A percentile compares a stretch with the other conserved stretches of the same genome.
Conservation (phyloP, 495 filamentous ascomycete species). For the Hypoxylon subgilvum region DNA sequence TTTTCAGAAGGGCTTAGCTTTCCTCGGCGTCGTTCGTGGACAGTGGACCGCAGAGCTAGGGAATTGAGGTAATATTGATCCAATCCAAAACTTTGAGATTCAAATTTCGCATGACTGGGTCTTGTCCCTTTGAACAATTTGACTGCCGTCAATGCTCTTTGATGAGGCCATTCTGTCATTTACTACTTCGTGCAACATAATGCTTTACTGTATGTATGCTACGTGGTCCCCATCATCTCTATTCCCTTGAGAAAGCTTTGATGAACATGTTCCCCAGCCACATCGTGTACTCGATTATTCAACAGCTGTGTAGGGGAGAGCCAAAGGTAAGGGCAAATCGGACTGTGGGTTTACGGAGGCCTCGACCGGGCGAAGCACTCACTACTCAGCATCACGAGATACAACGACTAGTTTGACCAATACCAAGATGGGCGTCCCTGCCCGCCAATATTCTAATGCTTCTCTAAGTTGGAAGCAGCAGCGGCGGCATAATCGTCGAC, state of each 20-base stretch:
- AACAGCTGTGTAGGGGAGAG: no score
- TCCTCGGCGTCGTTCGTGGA: neutral
- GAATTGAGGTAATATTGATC: neutral
- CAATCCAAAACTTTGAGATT: slow-evolving; percentile 12
- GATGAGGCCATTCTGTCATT: slow-evolving; percentile 8
- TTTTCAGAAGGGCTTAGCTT: slow-evolving; percentile 33
- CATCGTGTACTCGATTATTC: no score
- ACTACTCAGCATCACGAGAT: neutral
- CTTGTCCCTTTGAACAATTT: slow-evolving; percentile 7
- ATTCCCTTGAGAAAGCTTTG: slow-evolving; percentile 7
- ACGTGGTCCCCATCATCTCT: slow-evolving; percentile 8
- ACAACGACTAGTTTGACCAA: no score
- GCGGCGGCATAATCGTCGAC: no score
- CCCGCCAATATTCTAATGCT: no score
- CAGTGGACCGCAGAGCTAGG: slow-evolving; percentile 3
- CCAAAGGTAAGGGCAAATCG: no score
- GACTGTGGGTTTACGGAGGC: no score
- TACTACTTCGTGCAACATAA: no score
- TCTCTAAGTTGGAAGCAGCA: no score
- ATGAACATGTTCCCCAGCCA: slow-evolving; percentile 1
- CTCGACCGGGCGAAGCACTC: neutral
- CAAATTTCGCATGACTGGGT: slow-evolving; percentile 13
- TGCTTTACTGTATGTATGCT: no score
- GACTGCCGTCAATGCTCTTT: neutral
- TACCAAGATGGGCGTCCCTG: no score